These are phyloP conservation scores for Metarhizium album DNA, from an alignment of 2,329 filamentous ascomycete species.

Conservation along the genomic window DNA sequence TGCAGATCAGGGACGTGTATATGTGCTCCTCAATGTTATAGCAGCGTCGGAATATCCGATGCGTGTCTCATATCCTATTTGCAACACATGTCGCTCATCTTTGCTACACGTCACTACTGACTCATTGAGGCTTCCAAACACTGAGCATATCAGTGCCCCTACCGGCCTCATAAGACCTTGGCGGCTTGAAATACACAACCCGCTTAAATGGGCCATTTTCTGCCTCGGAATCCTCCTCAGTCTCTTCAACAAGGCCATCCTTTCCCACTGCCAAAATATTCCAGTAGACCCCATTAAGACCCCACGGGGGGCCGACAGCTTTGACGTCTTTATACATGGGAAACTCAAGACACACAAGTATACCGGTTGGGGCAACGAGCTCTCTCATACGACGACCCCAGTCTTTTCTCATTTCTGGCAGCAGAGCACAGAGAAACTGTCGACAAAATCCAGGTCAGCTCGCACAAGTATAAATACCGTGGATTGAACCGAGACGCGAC, in stretches of 20 bases:
- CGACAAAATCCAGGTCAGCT: not conserved
- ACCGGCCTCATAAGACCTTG: slow-evolving; percentile 2
- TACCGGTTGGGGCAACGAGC: not conserved
- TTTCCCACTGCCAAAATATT: slow-evolving; percentile 4
- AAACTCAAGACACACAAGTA: slow-evolving; percentile 5
- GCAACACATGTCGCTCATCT: not conserved
- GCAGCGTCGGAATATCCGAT: too few species aligned
- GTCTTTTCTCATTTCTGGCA: slow-evolving; percentile 3
- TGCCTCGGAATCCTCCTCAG: not conserved
- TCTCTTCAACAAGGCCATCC: slow-evolving; percentile 2
- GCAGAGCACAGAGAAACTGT: slow-evolving; percentile 4
- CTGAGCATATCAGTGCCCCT: slow-evolving; percentile 4
- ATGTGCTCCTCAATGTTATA: too few species aligned
- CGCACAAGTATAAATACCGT: not conserved
- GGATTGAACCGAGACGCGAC: not conserved
- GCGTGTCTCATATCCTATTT: too few species aligned
- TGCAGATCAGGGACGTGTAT: too few species aligned
- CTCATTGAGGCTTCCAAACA: slow-evolving; percentile 2
- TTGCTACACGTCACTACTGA: not conserved
- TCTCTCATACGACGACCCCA: slow-evolving; percentile 4
- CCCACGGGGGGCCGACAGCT: slow-evolving; percentile 6
- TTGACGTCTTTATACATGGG: slow-evolving; percentile 7
- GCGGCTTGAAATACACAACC: not conserved
- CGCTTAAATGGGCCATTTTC: not conserved
- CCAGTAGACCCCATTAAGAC: slow-evolving; percentile 4